These are phyloP conservation scores for Beauveria asiatica DNA, from an alignment of 2,329 filamentous ascomycete species.

Conservation along the genomic window DNA sequence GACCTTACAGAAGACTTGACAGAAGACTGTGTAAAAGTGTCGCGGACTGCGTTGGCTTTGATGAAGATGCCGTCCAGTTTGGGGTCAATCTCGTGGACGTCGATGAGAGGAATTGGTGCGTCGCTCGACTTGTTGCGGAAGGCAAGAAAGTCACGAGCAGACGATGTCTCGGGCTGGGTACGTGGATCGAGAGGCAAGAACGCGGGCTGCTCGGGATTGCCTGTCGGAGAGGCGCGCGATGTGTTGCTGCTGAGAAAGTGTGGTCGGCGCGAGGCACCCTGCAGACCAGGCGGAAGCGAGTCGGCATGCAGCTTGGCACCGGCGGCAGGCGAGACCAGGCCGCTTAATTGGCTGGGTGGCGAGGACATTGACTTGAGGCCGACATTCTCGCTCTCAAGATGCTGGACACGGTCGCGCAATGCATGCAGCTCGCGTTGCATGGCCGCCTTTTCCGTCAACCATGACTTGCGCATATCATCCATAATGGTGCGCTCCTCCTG, in stretches of 20 bases:
- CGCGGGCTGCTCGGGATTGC: slow-evolving; percentile 27
- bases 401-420: slow-evolving; percentile 31
- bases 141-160: slow-evolving; percentile 27
- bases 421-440: slow-evolving; percentile 33
- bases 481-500: slow-evolving; percentile 45
- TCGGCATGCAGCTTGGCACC: slow-evolving; percentile 11
- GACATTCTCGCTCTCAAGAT: slow-evolving; percentile 29
- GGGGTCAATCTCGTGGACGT: slow-evolving; percentile 49
- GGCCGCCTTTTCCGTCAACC: slow-evolving; percentile 35
- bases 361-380: slow-evolving; percentile 24
- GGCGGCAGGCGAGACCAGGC: slow-evolving; percentile 19
- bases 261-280: slow-evolving; percentile 27
- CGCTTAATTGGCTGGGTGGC: slow-evolving; percentile 21
- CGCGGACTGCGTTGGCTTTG: slow-evolving; percentile 42
- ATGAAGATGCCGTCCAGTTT: slow-evolving; percentile 52
- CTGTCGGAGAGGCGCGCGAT: slow-evolving; percentile 26
- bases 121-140: slow-evolving; percentile 22
- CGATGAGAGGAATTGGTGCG: slow-evolving; percentile 39
- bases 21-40: slow-evolving; percentile 38
- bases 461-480: slow-evolving; percentile 40
- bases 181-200: slow-evolving; percentile 35
- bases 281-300: slow-evolving; percentile 25
- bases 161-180: slow-evolving; percentile 32
- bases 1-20: slow-evolving; percentile 22
- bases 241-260: slow-evolving; percentile 24